A percentile compares a stretch with the other conserved stretches of the same genome.
Conservation (phyloP, 305 asterid genomes). For the Ilex paraguariensis region DNA sequence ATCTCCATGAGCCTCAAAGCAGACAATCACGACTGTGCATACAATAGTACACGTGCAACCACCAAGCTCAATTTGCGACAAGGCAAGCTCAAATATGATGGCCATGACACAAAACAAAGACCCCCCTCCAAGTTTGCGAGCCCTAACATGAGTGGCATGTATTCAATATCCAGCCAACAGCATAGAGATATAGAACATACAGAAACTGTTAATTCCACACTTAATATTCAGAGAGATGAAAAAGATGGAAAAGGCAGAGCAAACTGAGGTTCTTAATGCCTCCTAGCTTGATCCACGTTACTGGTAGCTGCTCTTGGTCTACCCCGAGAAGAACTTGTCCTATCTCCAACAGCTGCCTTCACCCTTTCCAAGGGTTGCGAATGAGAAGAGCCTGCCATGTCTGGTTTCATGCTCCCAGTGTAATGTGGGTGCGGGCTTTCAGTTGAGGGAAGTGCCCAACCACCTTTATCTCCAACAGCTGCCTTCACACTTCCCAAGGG, state of each 20-base stretch:
- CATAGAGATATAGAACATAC: not conserved
- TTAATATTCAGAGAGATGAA: not conserved
- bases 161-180: not conserved
- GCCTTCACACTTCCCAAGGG: slow-evolving; percentile 17
- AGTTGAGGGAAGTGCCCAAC: slow-evolving; percentile 63
- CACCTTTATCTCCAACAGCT: slow-evolving; percentile 32
- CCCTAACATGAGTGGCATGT: too few relatives aligned
- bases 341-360: slow-evolving; percentile 14
- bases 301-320: slow-evolving; percentile 21
- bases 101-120: too few relatives aligned
- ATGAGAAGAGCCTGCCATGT: slow-evolving; percentile 16
- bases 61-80: too few relatives aligned
- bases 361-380: slow-evolving; percentile 14
- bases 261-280: slow-evolving; percentile 15
- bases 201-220: not conserved
- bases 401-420: slow-evolving; percentile 16
- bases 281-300: slow-evolving; percentile 18
- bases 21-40: too few relatives aligned
- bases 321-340: slow-evolving; percentile 20
- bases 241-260: not conserved
- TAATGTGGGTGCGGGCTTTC: slow-evolving; percentile 29
- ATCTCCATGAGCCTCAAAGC: too few relatives aligned
- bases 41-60: too few relatives aligned
- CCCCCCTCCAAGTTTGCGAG: too few relatives aligned
- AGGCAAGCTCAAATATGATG: too few relatives aligned